Evolutionary conservation across 306 rosid species (phyloP).

Genomic region (Pyrus bretschneideri): DNA sequence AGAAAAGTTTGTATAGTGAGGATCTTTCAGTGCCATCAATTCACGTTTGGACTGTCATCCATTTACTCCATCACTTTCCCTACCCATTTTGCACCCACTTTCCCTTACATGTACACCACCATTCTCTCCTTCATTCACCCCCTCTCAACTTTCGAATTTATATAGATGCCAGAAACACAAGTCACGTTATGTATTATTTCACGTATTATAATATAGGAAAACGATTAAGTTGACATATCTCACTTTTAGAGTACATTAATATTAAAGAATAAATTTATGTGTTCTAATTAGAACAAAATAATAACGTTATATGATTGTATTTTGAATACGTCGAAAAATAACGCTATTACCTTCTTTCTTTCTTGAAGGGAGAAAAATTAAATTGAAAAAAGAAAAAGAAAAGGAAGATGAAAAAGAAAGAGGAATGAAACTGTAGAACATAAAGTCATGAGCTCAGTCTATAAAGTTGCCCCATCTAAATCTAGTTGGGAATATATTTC

Average conservation of each 20-base stretch:
- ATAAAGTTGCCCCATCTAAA: constrained; percentile 42
- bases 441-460: constrained; percentile 48
- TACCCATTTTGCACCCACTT: constrained; percentile 51
- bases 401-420: constrained; percentile 18
- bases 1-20: constrained; percentile 41
- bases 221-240: too few species aligned
- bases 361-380: constrained; percentile 27
- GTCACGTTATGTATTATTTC: too few species aligned
- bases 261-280: too few species aligned
- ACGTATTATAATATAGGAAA: too few species aligned
- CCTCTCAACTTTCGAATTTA: constrained; percentile 20
- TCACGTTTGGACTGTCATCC: constrained; percentile 72
- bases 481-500: constrained; percentile 55
- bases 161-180: too few species aligned
- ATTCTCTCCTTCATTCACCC: constrained; percentile 33
- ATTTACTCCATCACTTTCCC: constrained; percentile 36
- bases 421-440: constrained; percentile 25
- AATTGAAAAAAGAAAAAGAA: constrained; percentile 17
- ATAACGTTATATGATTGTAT: too few species aligned
- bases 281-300: too few species aligned
- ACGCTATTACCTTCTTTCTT: constrained; percentile 5
- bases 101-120: constrained; percentile 59
- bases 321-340: too few species aligned
- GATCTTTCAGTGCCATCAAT: constrained; percentile 47
- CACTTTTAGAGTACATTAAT: too few species aligned